phyloP scores from a whole-genome alignment of 2,329 filamentous ascomycete species.

The Curvularia sp. region DNA sequence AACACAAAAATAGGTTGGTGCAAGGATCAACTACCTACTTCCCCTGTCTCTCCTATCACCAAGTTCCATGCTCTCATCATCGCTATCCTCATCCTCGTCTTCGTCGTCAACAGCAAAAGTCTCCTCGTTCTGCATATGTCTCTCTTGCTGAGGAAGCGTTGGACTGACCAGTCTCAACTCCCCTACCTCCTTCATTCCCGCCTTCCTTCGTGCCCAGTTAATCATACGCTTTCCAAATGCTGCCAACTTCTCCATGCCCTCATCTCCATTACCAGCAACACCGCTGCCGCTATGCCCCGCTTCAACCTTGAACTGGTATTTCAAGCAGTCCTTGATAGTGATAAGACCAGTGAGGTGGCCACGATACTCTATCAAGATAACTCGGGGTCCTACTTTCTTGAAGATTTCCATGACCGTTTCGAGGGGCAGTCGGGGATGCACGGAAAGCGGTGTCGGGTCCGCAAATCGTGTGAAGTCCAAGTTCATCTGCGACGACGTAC shows the following conservation, averaged over 20 bases:
- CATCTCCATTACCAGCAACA: slow-evolving; percentile 27
- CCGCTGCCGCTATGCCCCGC: slow-evolving; percentile 51
- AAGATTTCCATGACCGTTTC: slow-evolving; percentile 99
- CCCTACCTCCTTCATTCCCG: slow-evolving; percentile 26
- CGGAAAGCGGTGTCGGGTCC: slow-evolving; percentile 86
- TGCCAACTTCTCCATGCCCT: slow-evolving; percentile 41
- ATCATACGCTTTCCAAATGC: slow-evolving; percentile 25
- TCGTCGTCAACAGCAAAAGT: slow-evolving; percentile 18
- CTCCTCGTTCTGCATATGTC: slow-evolving; percentile 9
- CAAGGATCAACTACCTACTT: slow-evolving; percentile 4
- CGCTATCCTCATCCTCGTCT: slow-evolving; percentile 4
- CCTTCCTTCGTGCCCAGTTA: slow-evolving; percentile 31
- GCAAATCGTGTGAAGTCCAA: slow-evolving; percentile 88
- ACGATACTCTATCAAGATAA: slow-evolving; percentile 90
- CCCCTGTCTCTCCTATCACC: slow-evolving; percentile 25
- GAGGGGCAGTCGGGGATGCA: slow-evolving; percentile 87
- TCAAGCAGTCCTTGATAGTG: slow-evolving; percentile 95
- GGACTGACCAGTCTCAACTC: slow-evolving; percentile 41
- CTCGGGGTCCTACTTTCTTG: slow-evolving; percentile 93
- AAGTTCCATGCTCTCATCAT: slow-evolving; percentile 13
- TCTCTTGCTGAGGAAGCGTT: slow-evolving; percentile 12
- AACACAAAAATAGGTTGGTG: background rate
- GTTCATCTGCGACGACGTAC: slow-evolving; percentile 60
- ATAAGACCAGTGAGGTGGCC: slow-evolving; percentile 84
- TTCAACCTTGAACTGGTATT: slow-evolving; percentile 97